These are phyloP conservation scores for Coffea canephora DNA, from an alignment of 257 asterid genomes.

Conservation along the genomic window DNA sequence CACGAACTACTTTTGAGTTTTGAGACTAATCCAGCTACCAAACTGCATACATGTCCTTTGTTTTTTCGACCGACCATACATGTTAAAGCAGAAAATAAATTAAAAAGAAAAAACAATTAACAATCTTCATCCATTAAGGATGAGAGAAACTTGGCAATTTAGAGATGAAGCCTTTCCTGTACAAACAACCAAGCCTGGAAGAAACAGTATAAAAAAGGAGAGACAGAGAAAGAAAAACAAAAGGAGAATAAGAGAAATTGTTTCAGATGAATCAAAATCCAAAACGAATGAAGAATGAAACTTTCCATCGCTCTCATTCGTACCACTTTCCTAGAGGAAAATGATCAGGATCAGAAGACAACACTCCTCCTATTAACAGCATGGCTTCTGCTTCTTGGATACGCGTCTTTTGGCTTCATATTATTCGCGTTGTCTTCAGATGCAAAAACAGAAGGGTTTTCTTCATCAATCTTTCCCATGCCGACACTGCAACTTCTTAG, in stretches of 20 bases:
- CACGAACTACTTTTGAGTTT: too few species aligned
- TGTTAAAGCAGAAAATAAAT: neutral
- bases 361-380: slow-evolving; percentile 33
- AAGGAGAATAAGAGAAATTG: neutral
- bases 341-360: slow-evolving; percentile 9
- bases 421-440: slow-evolving; percentile 30
- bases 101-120: neutral
- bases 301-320: neutral
- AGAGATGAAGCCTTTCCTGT: neutral
- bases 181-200: neutral
- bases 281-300: neutral
- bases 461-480: slow-evolving; percentile 89
- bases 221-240: too few species aligned
- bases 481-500: slow-evolving; percentile 71
- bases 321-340: neutral
- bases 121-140: neutral
- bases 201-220: neutral
- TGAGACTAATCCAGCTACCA: too few species aligned
- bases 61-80: neutral
- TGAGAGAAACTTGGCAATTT: neutral
- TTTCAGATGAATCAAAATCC: neutral
- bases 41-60: too few species aligned
- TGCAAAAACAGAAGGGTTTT: slow-evolving; percentile 45
- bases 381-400: slow-evolving; percentile 62
- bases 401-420: slow-evolving; percentile 28